Percentiles rank a stretch among this genome's conserved stretches.
These are phyloP conservation scores for Athelia psychrophila DNA, from an alignment of 1,284 basidiomycete genomes.

Conservation along the genomic window DNA sequence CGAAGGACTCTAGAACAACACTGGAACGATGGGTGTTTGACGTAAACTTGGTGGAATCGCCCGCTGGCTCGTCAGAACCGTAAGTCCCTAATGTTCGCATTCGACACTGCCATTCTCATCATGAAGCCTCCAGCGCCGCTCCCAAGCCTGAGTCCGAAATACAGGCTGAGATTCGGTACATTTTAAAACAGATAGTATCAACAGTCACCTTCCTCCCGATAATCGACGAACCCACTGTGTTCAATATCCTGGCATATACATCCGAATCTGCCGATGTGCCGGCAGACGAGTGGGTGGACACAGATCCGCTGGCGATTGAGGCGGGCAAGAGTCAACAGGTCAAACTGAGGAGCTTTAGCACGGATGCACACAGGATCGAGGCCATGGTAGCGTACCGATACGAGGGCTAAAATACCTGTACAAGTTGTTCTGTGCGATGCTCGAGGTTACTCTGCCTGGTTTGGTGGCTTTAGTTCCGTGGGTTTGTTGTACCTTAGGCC, in stretches of 20 bases:
- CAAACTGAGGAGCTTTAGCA: conserved; percentile 87
- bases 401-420: conserved; percentile 42
- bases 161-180: conserved; percentile 95
- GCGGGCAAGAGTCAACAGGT: conserved; percentile 96
- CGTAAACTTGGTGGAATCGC: conserved; percentile 74
- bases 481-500: no score
- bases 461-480: no score
- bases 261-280: conserved; percentile 85
- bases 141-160: conserved; percentile 88
- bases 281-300: conserved; percentile 91
- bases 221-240: conserved; percentile 91
- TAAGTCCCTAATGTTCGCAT: conserved; percentile 20
- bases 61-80: conserved; percentile 45
- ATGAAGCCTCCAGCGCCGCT: conserved; percentile 33
- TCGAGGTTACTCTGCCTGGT: no score
- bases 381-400: conserved; percentile 87
- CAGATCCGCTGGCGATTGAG: conserved; percentile 93
- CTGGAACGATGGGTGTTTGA: conserved; percentile 99
- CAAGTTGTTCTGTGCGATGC: no score
- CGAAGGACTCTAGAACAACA: conserved; percentile 88
- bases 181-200: conserved; percentile 98
- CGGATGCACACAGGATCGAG: conserved; percentile 88
- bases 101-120: conserved; percentile 6
- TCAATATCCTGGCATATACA: conserved; percentile 96
- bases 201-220: conserved; percentile 95